phyloP scores from a whole-genome alignment of 169 alveolate genomes.

The Plasmodium berghei region DNA sequence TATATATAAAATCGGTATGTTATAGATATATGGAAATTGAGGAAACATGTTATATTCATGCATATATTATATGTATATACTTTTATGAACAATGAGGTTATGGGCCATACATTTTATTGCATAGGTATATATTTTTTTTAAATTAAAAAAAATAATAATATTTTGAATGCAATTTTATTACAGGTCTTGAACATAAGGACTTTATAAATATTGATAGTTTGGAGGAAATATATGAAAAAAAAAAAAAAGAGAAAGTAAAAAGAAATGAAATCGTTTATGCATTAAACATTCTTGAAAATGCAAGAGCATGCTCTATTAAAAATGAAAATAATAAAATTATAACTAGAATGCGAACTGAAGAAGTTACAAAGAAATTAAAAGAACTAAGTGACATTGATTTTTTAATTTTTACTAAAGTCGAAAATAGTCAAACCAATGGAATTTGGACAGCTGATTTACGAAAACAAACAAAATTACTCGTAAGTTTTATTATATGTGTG shows the following conservation, averaged over 20 bases:
- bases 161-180: neutral
- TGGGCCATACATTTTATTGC: neutral
- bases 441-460: slow-evolving; percentile 94
- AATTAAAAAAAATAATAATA: neutral
- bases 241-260: slow-evolving; percentile 45
- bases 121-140: neutral
- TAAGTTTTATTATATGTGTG: slow-evolving; percentile 8
- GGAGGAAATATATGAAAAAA: slow-evolving; percentile 74
- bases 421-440: slow-evolving; percentile 92
- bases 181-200: slow-evolving; percentile 70
- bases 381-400: slow-evolving; percentile 90
- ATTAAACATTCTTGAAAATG: slow-evolving; percentile 78
- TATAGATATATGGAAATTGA: neutral
- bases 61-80: neutral
- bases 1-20: slow-evolving; percentile 57
- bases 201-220: slow-evolving; percentile 41
- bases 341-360: slow-evolving; percentile 86
- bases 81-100: neutral
- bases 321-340: slow-evolving; percentile 76
- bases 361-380: slow-evolving; percentile 86
- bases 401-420: slow-evolving; percentile 91
- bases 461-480: slow-evolving; percentile 89
- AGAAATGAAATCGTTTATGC: slow-evolving; percentile 77
- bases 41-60: too few species aligned
- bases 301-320: slow-evolving; percentile 80